Evolutionary conservation across 2,329 filamentous ascomycete genomes (phyloP).

Genomic region (Zelopaecilomyces penicillatus): DNA sequence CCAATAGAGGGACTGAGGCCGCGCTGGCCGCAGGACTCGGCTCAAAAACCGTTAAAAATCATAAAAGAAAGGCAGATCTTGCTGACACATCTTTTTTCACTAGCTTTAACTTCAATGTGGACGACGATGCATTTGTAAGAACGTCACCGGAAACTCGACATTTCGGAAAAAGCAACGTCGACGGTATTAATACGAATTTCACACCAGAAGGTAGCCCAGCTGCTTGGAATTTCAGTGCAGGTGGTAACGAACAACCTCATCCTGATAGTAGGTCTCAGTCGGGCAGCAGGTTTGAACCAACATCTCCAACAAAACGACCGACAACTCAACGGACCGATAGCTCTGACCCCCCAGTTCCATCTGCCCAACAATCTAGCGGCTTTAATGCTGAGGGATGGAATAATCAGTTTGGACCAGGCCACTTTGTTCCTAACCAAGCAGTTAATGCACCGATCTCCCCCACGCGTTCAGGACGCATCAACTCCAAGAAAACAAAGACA

Average conservation of each 20-base stretch:
- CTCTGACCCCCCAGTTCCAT: constrained; percentile 14
- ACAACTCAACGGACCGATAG: constrained; percentile 13
- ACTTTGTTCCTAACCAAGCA: constrained; percentile 40
- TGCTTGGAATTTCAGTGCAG: constrained; percentile 46
- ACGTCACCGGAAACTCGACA: constrained; percentile 27
- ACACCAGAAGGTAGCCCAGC: constrained; percentile 38
- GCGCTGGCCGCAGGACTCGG: constrained; percentile 2
- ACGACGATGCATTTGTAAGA: constrained; percentile 32
- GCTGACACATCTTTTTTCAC: constrained; percentile 25
- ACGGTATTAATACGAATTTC: constrained; percentile 56
- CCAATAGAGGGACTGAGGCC: constrained; percentile 14
- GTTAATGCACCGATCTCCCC: constrained; percentile 34
- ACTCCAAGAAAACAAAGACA: constrained; percentile 53
- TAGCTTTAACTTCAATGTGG: constrained; percentile 45
- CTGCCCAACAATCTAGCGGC: constrained; percentile 17
- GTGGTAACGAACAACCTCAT: constrained; percentile 26
- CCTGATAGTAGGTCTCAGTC: constrained; percentile 28
- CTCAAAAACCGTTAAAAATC: constrained; percentile 5
- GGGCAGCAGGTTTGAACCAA: constrained; percentile 30
- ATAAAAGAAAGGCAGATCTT: background rate
- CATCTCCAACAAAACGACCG: constrained; percentile 28
- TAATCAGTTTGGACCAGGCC: constrained; percentile 45
- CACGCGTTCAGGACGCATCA: constrained; percentile 33
- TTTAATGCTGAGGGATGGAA: constrained; percentile 49
- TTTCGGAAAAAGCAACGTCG: constrained; percentile 44